phyloP scores from a whole-genome alignment of 805 yeast genomes.

The Tetrapisispora iriomotensis region DNA sequence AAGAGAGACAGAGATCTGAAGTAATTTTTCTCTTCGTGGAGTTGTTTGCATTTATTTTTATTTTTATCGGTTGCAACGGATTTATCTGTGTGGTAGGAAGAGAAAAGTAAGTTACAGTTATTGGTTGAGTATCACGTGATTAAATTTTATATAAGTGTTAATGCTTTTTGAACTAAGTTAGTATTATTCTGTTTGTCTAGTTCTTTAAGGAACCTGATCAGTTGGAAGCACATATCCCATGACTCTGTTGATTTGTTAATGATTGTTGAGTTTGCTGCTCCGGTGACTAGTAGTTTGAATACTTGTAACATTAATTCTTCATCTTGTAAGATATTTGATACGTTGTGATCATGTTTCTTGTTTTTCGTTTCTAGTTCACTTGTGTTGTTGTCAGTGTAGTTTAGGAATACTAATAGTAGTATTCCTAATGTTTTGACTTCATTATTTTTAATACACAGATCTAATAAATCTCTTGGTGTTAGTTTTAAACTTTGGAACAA shows the following conservation, averaged over 20 bases:
- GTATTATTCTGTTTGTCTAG: conserved; percentile 24
- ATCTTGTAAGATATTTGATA: conserved; percentile 18
- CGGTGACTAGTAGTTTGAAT: conserved; percentile 20
- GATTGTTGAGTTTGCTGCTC: conserved; percentile 21
- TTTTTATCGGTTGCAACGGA: background rate
- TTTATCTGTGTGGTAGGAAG: no score
- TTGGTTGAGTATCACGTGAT: no score
- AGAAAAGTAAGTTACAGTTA: no score
- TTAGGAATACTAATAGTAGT: conserved; percentile 25
- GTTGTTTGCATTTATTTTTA: no score
- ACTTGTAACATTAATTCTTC: conserved; percentile 26
- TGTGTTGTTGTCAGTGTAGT: conserved; percentile 20
- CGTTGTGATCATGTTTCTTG: background rate
- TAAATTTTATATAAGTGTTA: no score
- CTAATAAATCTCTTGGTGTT: conserved; percentile 26
- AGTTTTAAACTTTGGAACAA: conserved; percentile 20
- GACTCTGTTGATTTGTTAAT: conserved; percentile 22
- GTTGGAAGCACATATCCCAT: conserved; percentile 30
- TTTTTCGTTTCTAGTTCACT: background rate
- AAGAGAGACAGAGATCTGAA: no score
- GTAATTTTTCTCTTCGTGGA: no score
- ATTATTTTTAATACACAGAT: conserved; percentile 25
- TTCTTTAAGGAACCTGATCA: conserved; percentile 23
- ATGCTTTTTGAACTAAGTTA: conserved; percentile 20
- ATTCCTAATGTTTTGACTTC: conserved; percentile 26